Evolutionary conservation across 192 early-diverging fungal species (phyloP), one percentile per base, ranked within the genome.

Genomic region (Pilaira anomala): DNA sequence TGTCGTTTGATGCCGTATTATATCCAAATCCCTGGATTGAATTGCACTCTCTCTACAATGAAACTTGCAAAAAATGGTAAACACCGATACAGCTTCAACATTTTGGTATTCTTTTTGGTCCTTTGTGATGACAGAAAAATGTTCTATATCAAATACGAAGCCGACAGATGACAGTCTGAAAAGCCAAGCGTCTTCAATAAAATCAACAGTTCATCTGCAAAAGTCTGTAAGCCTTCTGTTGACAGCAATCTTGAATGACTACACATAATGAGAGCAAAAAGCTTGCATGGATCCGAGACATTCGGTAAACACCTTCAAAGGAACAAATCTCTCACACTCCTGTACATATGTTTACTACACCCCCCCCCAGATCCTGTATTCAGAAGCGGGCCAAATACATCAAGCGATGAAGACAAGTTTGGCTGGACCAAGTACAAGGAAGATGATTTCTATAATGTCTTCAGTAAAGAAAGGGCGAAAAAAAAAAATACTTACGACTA

Each of bases 21-120:
- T 58, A 58, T 58, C 42, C 56, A 58, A 42, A 58, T 58, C 42
- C 18, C 56, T 58, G 56, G 56, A 42, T 42, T 19, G 36, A 33
- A 58, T 58, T 58, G 56, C 56, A 42, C 56, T 42, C 56, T 44
- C 56, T 58, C 56, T 3, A 58, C 56, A 24, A 58, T 41, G 56
- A 39, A 58, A 39, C 39, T 58, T 58, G 21, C 41, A 33, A 58
- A 24, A 58, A 58, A 58, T 58, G 41, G 56, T 41, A 58, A 58
- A 39, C 18, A 58, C 41, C 56, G 56, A 41, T 39, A 58, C 56
- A 58, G 56, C 56, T 58, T 58, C 42, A 44, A 45, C 41, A 42
- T 58, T 41, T 39, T 39, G n/a, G n/a, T n/a, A n/a, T n/a, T n/a
- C n/a, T n/a, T n/a, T n/a, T n/a, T n/a, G n/a, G n/a, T n/a, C n/a